Percentiles rank a stretch among this genome's conserved stretches.
Evolutionary conservation across 108 stramenopile species (phyloP).

Genomic region (Cyclotella cryptica): DNA sequence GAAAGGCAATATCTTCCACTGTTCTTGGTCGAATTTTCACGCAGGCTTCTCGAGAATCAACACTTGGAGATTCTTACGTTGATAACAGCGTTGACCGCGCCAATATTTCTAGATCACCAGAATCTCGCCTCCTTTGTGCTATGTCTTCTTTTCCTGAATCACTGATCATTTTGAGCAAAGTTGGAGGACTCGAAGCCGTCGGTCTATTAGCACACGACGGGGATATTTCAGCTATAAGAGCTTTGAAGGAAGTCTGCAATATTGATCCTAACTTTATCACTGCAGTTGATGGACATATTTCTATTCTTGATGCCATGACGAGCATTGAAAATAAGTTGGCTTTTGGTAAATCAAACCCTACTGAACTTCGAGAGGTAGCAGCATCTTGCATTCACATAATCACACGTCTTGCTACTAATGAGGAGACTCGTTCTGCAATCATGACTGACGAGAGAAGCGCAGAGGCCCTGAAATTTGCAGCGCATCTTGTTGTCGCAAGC

Average conservation of each 20-base stretch:
- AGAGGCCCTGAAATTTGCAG: neutral
- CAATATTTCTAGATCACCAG: conserved; percentile 71
- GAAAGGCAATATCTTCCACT: conserved; percentile 75
- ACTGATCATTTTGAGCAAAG: conserved; percentile 58
- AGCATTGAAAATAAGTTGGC: conserved; percentile 27
- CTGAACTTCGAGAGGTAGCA: conserved; percentile 41
- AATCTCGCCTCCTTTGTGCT: conserved; percentile 78
- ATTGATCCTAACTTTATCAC: conserved; percentile 63
- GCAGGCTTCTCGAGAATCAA: conserved; percentile 60
- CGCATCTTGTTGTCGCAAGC: conserved; percentile 22
- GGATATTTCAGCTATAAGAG: conserved; percentile 63
- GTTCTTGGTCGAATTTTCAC: conserved; percentile 77
- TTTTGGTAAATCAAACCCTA: neutral
- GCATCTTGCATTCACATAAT: conserved; percentile 30
- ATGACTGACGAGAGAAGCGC: conserved; percentile 31
- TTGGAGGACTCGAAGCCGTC: conserved; percentile 80
- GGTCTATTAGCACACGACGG: conserved; percentile 84
- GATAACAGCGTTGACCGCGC: conserved; percentile 29
- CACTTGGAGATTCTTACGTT: conserved; percentile 19
- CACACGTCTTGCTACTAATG: conserved; percentile 33
- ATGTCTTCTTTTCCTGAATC: conserved; percentile 73
- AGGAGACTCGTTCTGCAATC: conserved; percentile 51
- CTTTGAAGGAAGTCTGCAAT: conserved; percentile 68
- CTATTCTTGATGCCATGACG: conserved; percentile 63
- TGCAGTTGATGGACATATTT: conserved; percentile 68